Evolutionary conservation across 2,329 filamentous ascomycete species (phyloP).

Genomic region (Ascochyta koolunga): DNA sequence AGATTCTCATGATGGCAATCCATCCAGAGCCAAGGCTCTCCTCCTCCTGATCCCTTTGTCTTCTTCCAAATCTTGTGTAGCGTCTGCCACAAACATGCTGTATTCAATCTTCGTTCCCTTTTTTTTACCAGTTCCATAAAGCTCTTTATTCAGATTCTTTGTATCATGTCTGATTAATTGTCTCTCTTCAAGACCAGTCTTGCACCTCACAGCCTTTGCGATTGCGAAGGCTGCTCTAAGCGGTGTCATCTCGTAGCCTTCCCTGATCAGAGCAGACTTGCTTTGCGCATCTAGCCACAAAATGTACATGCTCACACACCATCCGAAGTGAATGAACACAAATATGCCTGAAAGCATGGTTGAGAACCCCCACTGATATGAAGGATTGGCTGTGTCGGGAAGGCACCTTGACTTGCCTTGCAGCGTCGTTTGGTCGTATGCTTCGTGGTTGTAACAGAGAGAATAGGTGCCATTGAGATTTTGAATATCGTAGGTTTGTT

Average conservation of each 20-base stretch:
- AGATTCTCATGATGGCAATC: not conserved
- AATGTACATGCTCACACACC: constrained; percentile 42
- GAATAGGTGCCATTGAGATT: constrained; percentile 13
- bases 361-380: constrained; percentile 49
- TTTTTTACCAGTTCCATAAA: constrained; percentile 21
- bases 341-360: constrained; percentile 42
- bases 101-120: constrained; percentile 23
- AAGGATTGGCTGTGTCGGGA: constrained; percentile 31
- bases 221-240: constrained; percentile 41
- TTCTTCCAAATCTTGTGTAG: not conserved
- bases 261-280: constrained; percentile 29
- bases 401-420: constrained; percentile 30
- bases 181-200: constrained; percentile 25
- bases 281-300: constrained; percentile 45
- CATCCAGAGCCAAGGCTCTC: not conserved
- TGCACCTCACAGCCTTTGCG: constrained; percentile 28
- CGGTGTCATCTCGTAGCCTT: constrained; percentile 40
- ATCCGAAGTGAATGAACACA: constrained; percentile 39
- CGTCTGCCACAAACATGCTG: constrained; percentile 15
- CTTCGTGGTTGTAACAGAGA: constrained; percentile 28
- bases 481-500: constrained; percentile 20
- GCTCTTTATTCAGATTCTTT: constrained; percentile 24
- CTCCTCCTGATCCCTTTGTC: not conserved
- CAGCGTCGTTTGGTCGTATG: constrained; percentile 18
- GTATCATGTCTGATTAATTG: constrained; percentile 27